Evolutionary conservation across 495 filamentous ascomycete genomes (phyloP).

Genomic region (Terfezia claveryi): DNA sequence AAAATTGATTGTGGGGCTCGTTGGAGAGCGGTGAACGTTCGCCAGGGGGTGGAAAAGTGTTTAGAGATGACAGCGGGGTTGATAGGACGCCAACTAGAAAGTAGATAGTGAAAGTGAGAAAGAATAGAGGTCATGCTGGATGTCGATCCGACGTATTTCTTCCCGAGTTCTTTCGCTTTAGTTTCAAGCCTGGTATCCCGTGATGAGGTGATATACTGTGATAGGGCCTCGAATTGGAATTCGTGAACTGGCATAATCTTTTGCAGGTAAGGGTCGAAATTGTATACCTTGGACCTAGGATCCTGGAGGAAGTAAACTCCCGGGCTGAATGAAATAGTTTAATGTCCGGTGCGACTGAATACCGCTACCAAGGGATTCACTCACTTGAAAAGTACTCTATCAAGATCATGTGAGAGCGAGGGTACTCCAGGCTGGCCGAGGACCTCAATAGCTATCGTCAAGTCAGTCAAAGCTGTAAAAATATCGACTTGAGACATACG

Average conservation of each 20-base stretch:
- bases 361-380: slow-evolving; percentile 2
- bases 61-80: slow-evolving; percentile 42
- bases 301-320: slow-evolving; percentile 86
- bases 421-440: slow-evolving; percentile 39
- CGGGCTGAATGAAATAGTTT: slow-evolving; percentile 26
- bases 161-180: slow-evolving; percentile 41
- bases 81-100: slow-evolving; percentile 60
- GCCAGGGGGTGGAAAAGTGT: slow-evolving; percentile 34
- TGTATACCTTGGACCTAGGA: slow-evolving; percentile 66
- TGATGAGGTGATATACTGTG: slow-evolving; percentile 73
- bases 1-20: slow-evolving; percentile 60
- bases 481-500: too few relatives aligned
- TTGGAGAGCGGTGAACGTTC: slow-evolving; percentile 47
- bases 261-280: slow-evolving; percentile 86
- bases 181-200: slow-evolving; percentile 44
- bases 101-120: slow-evolving; percentile 76
- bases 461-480: too few relatives aligned
- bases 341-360: slow-evolving; percentile 3
- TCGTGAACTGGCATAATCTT: slow-evolving; percentile 76
- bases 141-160: slow-evolving; percentile 82
- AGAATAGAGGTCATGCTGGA: slow-evolving; percentile 85
- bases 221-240: slow-evolving; percentile 75
- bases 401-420: slow-evolving; percentile 51
- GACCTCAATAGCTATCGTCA: slow-evolving; percentile 8
- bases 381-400: slow-evolving; percentile 80